Conservation (phyloP, 108 stramenopile species). For the Nitzschia sp. region DNA sequence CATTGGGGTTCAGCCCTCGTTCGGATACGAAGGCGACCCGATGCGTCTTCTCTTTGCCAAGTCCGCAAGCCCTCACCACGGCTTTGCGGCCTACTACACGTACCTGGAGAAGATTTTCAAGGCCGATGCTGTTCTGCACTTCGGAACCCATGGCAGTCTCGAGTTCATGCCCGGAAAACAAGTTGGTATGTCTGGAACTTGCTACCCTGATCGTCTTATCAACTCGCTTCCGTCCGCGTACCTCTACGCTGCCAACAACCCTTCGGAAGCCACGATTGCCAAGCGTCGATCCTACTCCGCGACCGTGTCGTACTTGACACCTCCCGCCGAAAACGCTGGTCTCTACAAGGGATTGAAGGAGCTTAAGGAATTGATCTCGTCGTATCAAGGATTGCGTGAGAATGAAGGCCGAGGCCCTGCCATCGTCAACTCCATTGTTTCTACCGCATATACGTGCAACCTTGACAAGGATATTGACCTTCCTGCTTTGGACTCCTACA, state of each 20-base stretch:
- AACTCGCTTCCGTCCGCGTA: conserved; percentile 94
- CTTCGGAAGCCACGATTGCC: conserved; percentile 97
- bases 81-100: conserved; percentile 98
- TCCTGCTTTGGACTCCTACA: conserved; percentile 79
- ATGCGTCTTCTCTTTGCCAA: conserved; percentile 94
- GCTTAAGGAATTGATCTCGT: conserved; percentile 92
- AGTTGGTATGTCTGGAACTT: conserved; percentile 97
- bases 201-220: conserved; percentile 97
- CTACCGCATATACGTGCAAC: conserved; percentile 93
- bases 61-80: conserved; percentile 97
- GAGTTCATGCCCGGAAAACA: conserved; percentile 99
- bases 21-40: conserved; percentile 96
- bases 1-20: conserved; percentile 95
- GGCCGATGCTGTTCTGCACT: conserved; percentile 96
- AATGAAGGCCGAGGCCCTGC: conserved; percentile 94
- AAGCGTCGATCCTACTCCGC: conserved; percentile 96
- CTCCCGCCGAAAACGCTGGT: conserved; percentile 97
- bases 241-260: conserved; percentile 98
- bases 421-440: conserved; percentile 94
- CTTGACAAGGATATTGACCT: conserved; percentile 96
- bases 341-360: conserved; percentile 98
- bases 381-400: conserved; percentile 94
- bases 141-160: conserved; percentile 94
- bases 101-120: conserved; percentile 96
- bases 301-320: conserved; percentile 96